These are phyloP conservation scores for Setaria viridis DNA, from an alignment of 202 grass and related monocot species.

Conservation along the genomic window DNA sequence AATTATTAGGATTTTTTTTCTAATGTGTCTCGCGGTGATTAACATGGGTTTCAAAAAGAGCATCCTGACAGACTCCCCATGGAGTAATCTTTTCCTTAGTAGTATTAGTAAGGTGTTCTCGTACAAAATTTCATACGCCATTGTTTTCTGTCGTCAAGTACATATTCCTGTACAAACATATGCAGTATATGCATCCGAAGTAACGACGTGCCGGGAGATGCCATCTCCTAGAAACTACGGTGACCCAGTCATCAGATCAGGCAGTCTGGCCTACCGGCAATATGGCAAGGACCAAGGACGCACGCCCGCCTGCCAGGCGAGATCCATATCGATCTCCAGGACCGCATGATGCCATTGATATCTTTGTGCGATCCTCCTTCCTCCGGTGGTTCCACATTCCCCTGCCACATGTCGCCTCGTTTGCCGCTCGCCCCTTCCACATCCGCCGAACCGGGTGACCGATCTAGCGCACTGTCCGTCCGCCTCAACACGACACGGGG, in stretches of 20 bases:
- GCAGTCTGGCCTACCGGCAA: neutral
- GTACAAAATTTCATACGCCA: no score
- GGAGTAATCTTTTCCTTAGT: no score
- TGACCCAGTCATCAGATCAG: no score
- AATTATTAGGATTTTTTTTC: no score
- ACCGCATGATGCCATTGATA: neutral
- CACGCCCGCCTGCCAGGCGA: neutral
- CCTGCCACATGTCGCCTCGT: conserved; percentile 20
- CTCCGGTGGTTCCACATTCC: neutral
- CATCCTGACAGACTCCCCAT: no score
- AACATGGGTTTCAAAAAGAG: no score
- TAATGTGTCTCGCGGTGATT: no score
- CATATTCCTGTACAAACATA: no score
- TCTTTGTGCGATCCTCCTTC: neutral
- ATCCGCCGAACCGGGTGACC: neutral
- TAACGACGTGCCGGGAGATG: neutral
- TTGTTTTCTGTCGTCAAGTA: no score
- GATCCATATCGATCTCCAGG: neutral
- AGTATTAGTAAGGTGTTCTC: no score
- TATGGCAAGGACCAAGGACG: neutral
- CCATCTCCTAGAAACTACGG: neutral
- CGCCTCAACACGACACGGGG: neutral
- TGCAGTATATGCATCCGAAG: neutral
- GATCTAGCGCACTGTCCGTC: neutral
- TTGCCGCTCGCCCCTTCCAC: neutral